A percentile compares a stretch with the other conserved stretches of the same genome.
These are phyloP conservation scores for Calycina herbarum DNA, from an alignment of 2,329 filamentous ascomycete genomes.

Conservation along the genomic window DNA sequence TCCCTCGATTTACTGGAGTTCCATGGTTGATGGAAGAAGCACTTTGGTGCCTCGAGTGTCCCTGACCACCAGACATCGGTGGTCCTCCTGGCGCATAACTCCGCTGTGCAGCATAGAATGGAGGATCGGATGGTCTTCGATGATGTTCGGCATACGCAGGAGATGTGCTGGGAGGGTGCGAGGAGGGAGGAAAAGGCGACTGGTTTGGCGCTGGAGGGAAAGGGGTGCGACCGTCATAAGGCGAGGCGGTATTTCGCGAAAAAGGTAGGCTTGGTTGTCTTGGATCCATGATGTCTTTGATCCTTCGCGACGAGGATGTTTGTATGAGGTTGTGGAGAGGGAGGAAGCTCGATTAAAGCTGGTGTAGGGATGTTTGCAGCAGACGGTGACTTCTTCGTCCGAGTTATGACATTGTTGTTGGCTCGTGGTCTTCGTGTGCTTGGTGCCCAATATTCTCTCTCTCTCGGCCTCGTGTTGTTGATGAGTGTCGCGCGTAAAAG, in stretches of 20 bases:
- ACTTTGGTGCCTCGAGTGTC: slow-evolving; percentile 37
- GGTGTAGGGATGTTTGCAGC: neutral
- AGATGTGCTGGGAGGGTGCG: slow-evolving; percentile 34
- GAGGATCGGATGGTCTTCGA: slow-evolving; percentile 38
- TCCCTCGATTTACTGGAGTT: slow-evolving; percentile 37
- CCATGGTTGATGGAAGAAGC: slow-evolving; percentile 37
- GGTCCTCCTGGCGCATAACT: slow-evolving; percentile 35
- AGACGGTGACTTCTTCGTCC: neutral
- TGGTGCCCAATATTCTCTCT: neutral
- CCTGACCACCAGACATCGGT: slow-evolving; percentile 27
- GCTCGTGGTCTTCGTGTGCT: neutral
- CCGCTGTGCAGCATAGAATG: slow-evolving; percentile 34
- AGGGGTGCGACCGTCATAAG: slow-evolving; percentile 34
- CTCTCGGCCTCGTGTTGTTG: neutral
- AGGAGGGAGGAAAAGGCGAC: slow-evolving; percentile 32
- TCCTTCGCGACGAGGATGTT: slow-evolving; percentile 1
- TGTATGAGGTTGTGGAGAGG: neutral
- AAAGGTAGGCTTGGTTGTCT: slow-evolving; percentile 36
- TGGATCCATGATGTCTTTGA: slow-evolving; percentile 34
- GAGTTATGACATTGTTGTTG: neutral
- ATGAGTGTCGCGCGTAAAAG: neutral
- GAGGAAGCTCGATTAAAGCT: neutral
- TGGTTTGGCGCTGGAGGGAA: slow-evolving; percentile 34
- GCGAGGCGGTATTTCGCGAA: slow-evolving; percentile 36
- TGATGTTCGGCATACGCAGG: slow-evolving; percentile 36